Evolutionary conservation across 164 flowering plant species (phyloP), one percentile per base, ranked within the genome.

Genomic region (Tetrastigma voinierianum): DNA sequence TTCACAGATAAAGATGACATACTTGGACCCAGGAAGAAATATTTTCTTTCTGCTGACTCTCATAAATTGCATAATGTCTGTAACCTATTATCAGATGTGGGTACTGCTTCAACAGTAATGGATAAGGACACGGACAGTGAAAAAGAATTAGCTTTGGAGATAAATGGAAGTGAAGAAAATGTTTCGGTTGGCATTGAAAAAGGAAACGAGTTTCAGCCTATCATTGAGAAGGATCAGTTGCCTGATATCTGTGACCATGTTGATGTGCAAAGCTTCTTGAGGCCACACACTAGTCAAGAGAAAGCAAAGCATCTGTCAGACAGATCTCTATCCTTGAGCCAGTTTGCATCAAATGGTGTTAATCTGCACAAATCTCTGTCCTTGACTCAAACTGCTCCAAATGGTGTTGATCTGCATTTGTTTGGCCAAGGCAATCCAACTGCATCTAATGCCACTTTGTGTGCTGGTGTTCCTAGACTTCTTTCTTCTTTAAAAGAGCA

Each of bases 1-100:
- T 83, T 83, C 72, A 75, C 78, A 4, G 85, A 60, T n/a, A 69
- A 77, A 59, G 75, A 75, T 72, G 79, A 74, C 67, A 74, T 76
- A 53, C 75, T 79, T 73, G 83, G 75, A 46, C 71, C 72, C 32
- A 59, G 54, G 25, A 67, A 16, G 60, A 71, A 68, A 57, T 2
- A 2, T 23, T 24, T 32, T 44, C 46, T 72, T 61, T 68, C 79
- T 23, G 40, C 53, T 61, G 71, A 64, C 40, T 32, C 6, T 32
- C 40, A 32, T 2, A 32, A 32, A 32, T 32, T 32, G 51, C 67
- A 72, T 43, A 40, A 47, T 44, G 21, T 25, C 57, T 43, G 58
- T 32, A 25, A 70, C 45, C 51, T 46, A 55, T 51, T 59, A 74
- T 70, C 78, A 17, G 74, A 76, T 63, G 64, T 61, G 25, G 46